phyloP scores from a whole-genome alignment of 2,329 filamentous ascomycete genomes.

The Leptographium procerum region DNA sequence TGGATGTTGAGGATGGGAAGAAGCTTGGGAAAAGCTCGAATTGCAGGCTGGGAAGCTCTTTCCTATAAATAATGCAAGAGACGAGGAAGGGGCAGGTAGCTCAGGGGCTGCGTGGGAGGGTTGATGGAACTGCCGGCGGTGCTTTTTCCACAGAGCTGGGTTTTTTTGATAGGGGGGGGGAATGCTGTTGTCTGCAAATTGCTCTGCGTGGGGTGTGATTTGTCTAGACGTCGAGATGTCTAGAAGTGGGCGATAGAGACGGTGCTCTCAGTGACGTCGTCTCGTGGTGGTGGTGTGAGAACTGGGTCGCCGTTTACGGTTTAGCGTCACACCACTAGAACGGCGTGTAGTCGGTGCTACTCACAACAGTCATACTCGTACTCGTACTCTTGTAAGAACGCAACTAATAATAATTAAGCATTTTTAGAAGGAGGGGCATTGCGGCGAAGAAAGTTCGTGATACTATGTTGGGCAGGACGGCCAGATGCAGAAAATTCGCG shows the following conservation, averaged over 20 bases:
- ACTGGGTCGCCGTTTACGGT: neutral
- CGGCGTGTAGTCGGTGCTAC: neutral
- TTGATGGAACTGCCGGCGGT: neutral
- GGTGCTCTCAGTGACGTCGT: neutral
- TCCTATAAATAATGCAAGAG: neutral
- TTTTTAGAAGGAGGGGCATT: neutral
- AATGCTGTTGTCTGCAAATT: neutral
- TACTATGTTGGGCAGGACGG: neutral
- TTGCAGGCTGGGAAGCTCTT: neutral
- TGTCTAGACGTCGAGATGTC: neutral
- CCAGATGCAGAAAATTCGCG: neutral
- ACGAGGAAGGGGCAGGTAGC: neutral
- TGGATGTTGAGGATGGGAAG: neutral
- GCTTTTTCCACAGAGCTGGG: neutral
- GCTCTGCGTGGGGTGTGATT: neutral
- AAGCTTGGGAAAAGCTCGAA: neutral
- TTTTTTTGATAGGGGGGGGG: too few species aligned
- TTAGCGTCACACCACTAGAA: conserved; percentile 1
- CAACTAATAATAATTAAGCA: too few species aligned
- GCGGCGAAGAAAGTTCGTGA: neutral
- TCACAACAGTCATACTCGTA: neutral
- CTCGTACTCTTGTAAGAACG: too few species aligned
- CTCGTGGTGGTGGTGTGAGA: neutral
- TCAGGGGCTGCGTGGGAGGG: neutral
- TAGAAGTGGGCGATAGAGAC: neutral